phyloP scores from a whole-genome alignment of 768 basidiomycete species.

The Crepidotus variabilis region DNA sequence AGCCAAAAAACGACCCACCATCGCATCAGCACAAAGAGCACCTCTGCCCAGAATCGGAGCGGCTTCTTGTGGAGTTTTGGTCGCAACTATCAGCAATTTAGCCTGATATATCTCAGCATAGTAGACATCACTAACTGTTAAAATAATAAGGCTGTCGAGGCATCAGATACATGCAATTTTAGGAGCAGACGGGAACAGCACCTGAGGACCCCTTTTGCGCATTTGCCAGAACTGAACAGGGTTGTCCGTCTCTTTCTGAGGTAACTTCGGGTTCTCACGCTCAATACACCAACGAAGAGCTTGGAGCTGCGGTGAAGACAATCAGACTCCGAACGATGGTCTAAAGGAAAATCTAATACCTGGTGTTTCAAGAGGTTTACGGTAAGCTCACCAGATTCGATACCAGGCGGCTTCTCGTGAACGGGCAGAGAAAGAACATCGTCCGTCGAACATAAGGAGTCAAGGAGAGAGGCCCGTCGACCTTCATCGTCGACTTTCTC shows the following conservation, averaged over 20 bases:
- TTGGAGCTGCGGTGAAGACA: conserved; percentile 51
- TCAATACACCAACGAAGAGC: conserved; percentile 84
- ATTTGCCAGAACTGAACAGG: conserved; percentile 92
- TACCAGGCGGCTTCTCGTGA: conserved; percentile 70
- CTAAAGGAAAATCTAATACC: conserved; percentile 29
- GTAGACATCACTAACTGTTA: conserved; percentile 47
- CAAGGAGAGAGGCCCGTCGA: conserved; percentile 66
- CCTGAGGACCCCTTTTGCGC: conserved; percentile 52
- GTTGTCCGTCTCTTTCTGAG: conserved; percentile 58
- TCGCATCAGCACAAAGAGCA: conserved; percentile 87
- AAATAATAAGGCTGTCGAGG: conserved; percentile 56
- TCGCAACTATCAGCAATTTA: conserved; percentile 52
- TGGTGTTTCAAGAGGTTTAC: conserved; percentile 84
- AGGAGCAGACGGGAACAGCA: conserved; percentile 16
- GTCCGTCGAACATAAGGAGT: conserved; percentile 60
- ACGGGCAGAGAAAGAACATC: conserved; percentile 72
- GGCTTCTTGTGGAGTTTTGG: conserved; percentile 69
- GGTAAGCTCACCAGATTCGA: conserved; percentile 57
- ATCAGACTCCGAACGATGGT: background rate
- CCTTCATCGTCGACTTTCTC: conserved; percentile 79
- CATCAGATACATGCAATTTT: background rate
- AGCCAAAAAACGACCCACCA: conserved; percentile 42
- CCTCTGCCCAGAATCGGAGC: conserved; percentile 72
- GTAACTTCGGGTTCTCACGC: conserved; percentile 74
- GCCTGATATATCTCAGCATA: background rate